A percentile compares a stretch with the other conserved stretches of the same genome.
These are phyloP conservation scores for Colletotrichum sp. DNA, from an alignment of 2,329 filamentous ascomycete genomes.

Conservation along the genomic window DNA sequence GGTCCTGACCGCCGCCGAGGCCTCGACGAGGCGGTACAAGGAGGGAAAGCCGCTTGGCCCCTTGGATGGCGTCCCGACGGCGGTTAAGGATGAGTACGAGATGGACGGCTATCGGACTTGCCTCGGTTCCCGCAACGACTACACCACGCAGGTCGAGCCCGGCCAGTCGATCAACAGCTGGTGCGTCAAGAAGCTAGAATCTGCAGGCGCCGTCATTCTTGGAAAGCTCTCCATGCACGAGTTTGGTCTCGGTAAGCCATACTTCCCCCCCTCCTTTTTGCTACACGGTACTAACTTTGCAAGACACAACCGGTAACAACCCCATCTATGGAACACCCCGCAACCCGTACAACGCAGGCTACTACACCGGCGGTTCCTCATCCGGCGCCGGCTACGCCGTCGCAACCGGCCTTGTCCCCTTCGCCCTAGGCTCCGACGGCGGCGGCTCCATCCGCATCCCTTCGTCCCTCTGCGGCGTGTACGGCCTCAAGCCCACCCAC, in stretches of 20 bases:
- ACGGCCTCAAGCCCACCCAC: conserved; percentile 75
- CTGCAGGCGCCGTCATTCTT: conserved; percentile 49
- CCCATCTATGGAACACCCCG: conserved; percentile 73
- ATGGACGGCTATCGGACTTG: conserved; percentile 74
- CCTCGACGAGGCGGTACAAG: conserved; percentile 51
- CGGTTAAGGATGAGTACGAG: conserved; percentile 79
- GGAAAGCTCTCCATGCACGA: conserved; percentile 75
- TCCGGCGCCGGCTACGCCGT: conserved; percentile 76
- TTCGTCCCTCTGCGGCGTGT: conserved; percentile 73
- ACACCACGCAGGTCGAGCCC: conserved; percentile 49
- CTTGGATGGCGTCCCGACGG: conserved; percentile 76
- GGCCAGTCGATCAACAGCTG: conserved; percentile 60
- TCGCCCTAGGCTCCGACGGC: conserved; percentile 75
- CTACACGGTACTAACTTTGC: rapidly evolving
- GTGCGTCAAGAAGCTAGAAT: conserved; percentile 72
- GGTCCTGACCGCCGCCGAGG: conserved; percentile 46
- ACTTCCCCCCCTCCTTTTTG: not conserved
- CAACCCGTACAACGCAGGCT: conserved; percentile 75
- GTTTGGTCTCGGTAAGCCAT: conserved; percentile 65
- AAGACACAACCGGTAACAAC: conserved; percentile 78
- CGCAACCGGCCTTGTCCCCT: conserved; percentile 71
- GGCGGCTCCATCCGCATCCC: conserved; percentile 79
- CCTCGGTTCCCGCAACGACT: conserved; percentile 66
- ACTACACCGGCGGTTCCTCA: conserved; percentile 80
- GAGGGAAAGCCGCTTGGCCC: conserved; percentile 63